A percentile compares a stretch with the other conserved stretches of the same genome.
Conservation (phyloP, 176 grass and related monocot species). For the Paspalum vaginatum region DNA sequence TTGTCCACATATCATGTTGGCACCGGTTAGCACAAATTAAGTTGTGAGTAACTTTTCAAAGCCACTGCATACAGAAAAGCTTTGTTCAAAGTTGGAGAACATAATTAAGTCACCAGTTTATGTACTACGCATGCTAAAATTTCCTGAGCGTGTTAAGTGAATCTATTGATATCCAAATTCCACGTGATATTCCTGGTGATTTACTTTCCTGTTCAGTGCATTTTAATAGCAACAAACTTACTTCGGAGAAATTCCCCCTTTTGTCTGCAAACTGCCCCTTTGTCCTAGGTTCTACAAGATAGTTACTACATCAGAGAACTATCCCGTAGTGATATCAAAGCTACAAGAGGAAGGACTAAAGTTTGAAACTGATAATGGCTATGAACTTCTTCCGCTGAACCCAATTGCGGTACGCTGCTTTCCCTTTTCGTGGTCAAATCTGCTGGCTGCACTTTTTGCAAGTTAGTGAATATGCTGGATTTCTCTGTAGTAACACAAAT, state of each 20-base stretch:
- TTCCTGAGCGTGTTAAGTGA: neutral
- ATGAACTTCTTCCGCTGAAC: conserved; percentile 82
- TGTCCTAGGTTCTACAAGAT: conserved; percentile 88
- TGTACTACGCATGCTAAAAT: neutral
- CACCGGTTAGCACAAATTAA: neutral
- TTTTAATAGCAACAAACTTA: conserved; percentile 14
- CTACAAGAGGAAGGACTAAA: conserved; percentile 84
- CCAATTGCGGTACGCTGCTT: conserved; percentile 67
- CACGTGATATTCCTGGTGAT: conserved; percentile 3
- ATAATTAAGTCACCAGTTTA: conserved; percentile 3
- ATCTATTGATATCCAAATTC: neutral
- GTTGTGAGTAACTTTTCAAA: conserved; percentile 12
- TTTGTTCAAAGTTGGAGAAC: conserved; percentile 6
- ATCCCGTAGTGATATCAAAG: conserved; percentile 71
- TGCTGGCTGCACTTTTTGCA: neutral
- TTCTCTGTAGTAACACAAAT: neutral
- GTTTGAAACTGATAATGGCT: conserved; percentile 86
- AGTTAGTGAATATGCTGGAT: conserved; percentile 15
- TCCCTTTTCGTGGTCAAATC: neutral
- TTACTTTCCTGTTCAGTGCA: conserved; percentile 35
- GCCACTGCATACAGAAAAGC: neutral
- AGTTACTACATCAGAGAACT: conserved; percentile 90
- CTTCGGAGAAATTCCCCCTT: neutral
- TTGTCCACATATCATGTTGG: neutral
- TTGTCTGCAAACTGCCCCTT: conserved; percentile 21